Conservation (phyloP, 2,329 filamentous ascomycete genomes). For the Polytolypa hystricis region DNA sequence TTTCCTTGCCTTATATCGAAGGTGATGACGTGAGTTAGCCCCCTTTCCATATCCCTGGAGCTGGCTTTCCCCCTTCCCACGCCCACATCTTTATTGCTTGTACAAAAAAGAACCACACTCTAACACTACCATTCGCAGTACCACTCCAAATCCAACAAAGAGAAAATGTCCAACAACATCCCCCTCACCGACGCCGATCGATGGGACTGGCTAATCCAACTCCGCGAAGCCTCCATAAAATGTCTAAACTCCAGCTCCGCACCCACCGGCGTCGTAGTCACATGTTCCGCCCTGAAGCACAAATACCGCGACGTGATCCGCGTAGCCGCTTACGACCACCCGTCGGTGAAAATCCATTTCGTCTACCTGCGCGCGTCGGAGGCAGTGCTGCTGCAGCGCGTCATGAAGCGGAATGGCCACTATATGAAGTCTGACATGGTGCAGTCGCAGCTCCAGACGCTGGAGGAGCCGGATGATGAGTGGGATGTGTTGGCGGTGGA, state of each 20-base stretch:
- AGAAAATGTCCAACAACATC: conserved; percentile 78
- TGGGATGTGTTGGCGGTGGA: conserved; percentile 62
- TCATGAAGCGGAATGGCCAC: conserved; percentile 64
- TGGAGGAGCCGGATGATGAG: conserved; percentile 75
- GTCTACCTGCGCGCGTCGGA: conserved; percentile 78
- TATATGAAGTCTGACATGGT: conserved; percentile 98
- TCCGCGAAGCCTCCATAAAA: conserved; percentile 53
- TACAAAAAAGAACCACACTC: neutral
- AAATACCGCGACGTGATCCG: conserved; percentile 93
- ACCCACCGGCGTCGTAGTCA: conserved; percentile 72
- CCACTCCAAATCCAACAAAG: conserved; percentile 56
- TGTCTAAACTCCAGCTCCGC: conserved; percentile 35
- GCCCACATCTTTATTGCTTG: neutral
- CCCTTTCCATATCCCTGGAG: neutral
- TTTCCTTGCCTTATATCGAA: conserved; percentile 61
- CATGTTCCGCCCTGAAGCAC: conserved; percentile 90
- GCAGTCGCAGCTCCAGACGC: conserved; percentile 72
- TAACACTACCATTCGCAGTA: conserved; percentile 23
- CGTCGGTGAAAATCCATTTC: conserved; percentile 73
- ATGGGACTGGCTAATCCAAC: conserved; percentile 87
- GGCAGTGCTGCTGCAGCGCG: conserved; percentile 62
- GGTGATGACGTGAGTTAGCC: conserved; percentile 57
- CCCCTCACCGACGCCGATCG: conserved; percentile 87
- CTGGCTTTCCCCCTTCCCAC: conserved; percentile 6
- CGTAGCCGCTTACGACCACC: conserved; percentile 64